Conservation (phyloP, 2,329 filamentous ascomycete genomes). For the Epichloe sylvatica region DNA sequence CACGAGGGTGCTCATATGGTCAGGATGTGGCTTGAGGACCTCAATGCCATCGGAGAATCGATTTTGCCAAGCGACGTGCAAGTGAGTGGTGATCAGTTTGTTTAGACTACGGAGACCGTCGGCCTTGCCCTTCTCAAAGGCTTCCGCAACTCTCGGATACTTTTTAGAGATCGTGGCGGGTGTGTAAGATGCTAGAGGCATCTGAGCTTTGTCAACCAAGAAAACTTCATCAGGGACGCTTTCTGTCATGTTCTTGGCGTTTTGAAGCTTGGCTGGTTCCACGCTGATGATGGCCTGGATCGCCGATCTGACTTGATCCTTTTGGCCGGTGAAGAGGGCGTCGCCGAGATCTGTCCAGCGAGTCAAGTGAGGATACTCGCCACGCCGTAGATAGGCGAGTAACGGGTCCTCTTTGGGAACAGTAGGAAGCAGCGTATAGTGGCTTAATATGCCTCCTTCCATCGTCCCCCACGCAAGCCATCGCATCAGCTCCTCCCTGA, state of each 20-base stretch:
- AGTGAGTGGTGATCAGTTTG: constrained; percentile 66
- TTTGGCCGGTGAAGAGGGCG: constrained; percentile 59
- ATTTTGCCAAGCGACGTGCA: constrained; percentile 76
- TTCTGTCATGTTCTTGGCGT: constrained; percentile 48
- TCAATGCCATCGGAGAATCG: constrained; percentile 63
- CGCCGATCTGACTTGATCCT: constrained; percentile 46
- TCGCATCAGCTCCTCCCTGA: constrained; percentile 60
- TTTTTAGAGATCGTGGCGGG: constrained; percentile 44
- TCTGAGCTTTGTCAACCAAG: constrained; percentile 47
- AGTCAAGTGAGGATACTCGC: constrained; percentile 59
- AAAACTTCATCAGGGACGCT: constrained; percentile 47
- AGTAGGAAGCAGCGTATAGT: constrained; percentile 78
- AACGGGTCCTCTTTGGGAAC: constrained; percentile 57
- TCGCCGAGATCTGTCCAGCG: constrained; percentile 58
- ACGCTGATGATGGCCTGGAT: constrained; percentile 42
- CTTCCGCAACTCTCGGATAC: constrained; percentile 54
- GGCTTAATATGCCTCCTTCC: constrained; percentile 67
- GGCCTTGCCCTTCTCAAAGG: constrained; percentile 40
- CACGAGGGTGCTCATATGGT: constrained; percentile 61
- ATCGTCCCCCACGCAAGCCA: constrained; percentile 93
- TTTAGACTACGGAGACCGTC: constrained; percentile 53
- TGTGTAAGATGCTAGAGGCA: constrained; percentile 67
- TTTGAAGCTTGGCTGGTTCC: constrained; percentile 37
- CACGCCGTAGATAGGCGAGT: constrained; percentile 58
- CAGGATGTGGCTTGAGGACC: constrained; percentile 64